phyloP scores from a whole-genome alignment of 164 flowering plant genomes.

The Chloranthus sessilifolius region DNA sequence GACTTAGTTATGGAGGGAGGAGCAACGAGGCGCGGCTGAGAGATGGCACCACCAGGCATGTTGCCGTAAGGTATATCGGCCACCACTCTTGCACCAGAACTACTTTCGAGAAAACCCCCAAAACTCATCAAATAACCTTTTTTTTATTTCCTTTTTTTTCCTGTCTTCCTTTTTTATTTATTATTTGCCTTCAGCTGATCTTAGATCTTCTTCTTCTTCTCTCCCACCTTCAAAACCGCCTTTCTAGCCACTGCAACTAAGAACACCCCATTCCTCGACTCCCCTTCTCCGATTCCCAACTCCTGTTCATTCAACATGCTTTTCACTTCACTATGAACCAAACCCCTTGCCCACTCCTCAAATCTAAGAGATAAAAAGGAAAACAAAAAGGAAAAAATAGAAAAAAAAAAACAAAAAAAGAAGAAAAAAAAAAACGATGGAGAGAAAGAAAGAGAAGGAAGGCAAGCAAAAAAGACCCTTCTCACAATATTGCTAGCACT shows the following conservation, averaged over 20 bases:
- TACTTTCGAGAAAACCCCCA: conserved; percentile 78
- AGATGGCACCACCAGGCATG: conserved; percentile 61
- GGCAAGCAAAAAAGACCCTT: conserved; percentile 26
- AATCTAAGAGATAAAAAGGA: neutral
- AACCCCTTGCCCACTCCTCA: neutral
- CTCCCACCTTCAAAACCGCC: conserved; percentile 4
- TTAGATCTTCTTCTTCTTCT: conserved; percentile 2
- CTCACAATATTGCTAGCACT: conserved; percentile 32
- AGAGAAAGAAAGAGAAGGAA: conserved; percentile 71
- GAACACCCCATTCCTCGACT: neutral
- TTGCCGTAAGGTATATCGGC: conserved; percentile 47
- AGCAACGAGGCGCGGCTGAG: conserved; percentile 48
- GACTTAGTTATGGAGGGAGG: conserved; percentile 51
- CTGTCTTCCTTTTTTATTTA: neutral
- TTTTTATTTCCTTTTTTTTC: neutral
- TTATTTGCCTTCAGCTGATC: neutral
- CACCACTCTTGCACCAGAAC: conserved; percentile 43
- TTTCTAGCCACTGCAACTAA: neutral
- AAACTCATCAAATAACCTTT: conserved; percentile 66
- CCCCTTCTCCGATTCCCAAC: neutral
- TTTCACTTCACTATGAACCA: neutral
- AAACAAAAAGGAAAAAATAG: conserved; percentile 1
- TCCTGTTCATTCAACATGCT: neutral
- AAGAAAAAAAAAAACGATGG: conserved; percentile 6
- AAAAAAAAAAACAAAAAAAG: neutral